Evolutionary conservation across 2,329 filamentous ascomycete genomes (phyloP).

Genomic region (Paraconiothyrium brasiliense): DNA sequence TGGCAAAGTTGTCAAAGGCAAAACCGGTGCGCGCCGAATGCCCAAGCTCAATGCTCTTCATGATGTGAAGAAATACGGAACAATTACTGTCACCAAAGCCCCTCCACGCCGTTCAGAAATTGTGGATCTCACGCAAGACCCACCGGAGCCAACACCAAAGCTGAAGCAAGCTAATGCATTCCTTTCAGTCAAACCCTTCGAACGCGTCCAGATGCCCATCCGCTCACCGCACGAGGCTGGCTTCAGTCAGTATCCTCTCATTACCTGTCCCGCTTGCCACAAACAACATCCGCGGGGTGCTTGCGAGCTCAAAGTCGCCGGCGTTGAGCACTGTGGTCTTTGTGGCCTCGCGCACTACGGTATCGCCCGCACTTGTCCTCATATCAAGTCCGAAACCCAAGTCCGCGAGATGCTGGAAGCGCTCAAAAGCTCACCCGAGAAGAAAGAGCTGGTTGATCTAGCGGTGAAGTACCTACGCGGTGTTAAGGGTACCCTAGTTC

Average conservation of each 20-base stretch:
- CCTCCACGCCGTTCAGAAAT: neutral
- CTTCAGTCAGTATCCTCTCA: conserved; percentile 25
- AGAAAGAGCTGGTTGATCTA: conserved; percentile 60
- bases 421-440: conserved; percentile 67
- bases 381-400: conserved; percentile 70
- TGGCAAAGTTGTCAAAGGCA: neutral
- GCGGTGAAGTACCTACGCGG: conserved; percentile 67
- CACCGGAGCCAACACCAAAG: neutral
- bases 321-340: conserved; percentile 69
- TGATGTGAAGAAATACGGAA: conserved; percentile 4
- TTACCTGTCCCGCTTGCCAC: conserved; percentile 63
- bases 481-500: conserved; percentile 65
- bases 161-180: conserved; percentile 22
- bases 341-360: conserved; percentile 72
- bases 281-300: conserved; percentile 64
- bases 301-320: conserved; percentile 68
- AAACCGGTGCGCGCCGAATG: conserved; percentile 3
- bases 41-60: neutral
- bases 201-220: conserved; percentile 40
- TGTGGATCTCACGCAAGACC: conserved; percentile 4
- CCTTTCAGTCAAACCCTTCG: conserved; percentile 43
- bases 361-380: conserved; percentile 65
- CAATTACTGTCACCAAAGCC: conserved; percentile 2
- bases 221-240: conserved; percentile 38
- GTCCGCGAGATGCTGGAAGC: conserved; percentile 71